Evolutionary conservation across 148 eudicot genomes (phyloP).

Genomic region (Dysphania ambrosioides): DNA sequence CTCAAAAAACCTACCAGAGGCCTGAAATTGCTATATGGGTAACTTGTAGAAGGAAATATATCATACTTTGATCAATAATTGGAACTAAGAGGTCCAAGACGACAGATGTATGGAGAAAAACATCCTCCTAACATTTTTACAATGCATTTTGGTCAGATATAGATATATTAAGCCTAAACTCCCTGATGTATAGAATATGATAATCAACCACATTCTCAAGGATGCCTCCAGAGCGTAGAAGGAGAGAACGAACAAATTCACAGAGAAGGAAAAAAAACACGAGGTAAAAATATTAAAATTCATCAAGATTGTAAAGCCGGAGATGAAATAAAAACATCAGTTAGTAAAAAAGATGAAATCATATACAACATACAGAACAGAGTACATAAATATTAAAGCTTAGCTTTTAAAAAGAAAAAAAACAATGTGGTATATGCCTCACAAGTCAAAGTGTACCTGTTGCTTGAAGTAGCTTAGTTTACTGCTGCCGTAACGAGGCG

Average conservation of each 20-base stretch:
- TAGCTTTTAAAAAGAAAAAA: neutral
- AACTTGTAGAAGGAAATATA: neutral
- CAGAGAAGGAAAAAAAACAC: neutral
- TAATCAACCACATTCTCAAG: neutral
- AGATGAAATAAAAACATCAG: neutral
- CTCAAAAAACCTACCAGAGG: neutral
- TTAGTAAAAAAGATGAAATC: neutral
- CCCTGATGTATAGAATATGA: neutral
- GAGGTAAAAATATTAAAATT: neutral
- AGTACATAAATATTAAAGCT: neutral
- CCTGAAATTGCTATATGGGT: neutral
- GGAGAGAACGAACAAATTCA: neutral
- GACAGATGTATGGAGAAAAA: neutral
- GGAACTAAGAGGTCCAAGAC: neutral
- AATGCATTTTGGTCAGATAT: neutral
- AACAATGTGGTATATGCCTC: neutral
- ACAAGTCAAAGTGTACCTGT: slow-evolving; percentile 42
- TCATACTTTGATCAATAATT: neutral
- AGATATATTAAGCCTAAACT: neutral
- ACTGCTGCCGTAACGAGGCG: slow-evolving; percentile 87
- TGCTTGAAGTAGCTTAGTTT: slow-evolving; percentile 76
- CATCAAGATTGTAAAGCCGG: neutral
- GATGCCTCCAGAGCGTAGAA: neutral
- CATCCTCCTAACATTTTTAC: neutral
- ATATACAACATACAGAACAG: neutral